These are phyloP conservation scores for Leccinellum luteum DNA, from an alignment of 768 basidiomycete genomes.

Conservation along the genomic window DNA sequence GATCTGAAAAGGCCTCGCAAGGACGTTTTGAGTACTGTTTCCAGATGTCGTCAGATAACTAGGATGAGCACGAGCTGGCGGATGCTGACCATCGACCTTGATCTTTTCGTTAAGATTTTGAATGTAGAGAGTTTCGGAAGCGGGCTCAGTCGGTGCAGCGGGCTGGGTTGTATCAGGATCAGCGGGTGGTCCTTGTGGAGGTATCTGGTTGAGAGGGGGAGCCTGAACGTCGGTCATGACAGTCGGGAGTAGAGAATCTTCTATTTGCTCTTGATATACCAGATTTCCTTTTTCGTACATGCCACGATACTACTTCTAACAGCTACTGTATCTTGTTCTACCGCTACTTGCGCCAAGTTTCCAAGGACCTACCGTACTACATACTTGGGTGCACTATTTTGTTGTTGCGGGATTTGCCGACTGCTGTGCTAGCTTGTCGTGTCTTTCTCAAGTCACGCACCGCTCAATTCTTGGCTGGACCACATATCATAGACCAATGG, in stretches of 20 bases:
- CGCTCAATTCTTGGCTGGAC: conserved; percentile 20
- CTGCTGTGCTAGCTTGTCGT: neutral
- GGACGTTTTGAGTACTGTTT: conserved; percentile 81
- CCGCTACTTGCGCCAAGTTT: neutral
- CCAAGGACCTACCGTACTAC: no score
- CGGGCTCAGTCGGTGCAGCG: conserved; percentile 41
- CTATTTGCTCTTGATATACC: neutral
- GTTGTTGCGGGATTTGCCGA: conserved; percentile 22
- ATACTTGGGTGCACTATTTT: no score
- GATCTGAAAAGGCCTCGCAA: conserved; percentile 87
- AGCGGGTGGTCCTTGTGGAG: conserved; percentile 24
- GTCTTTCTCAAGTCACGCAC: conserved; percentile 5
- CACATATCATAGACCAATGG: conserved; percentile 24
- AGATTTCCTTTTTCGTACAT: conserved; percentile 16
- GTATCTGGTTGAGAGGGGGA: conserved; percentile 27
- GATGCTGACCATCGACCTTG: conserved; percentile 62
- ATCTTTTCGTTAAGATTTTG: conserved; percentile 97
- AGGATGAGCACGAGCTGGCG: conserved; percentile 1
- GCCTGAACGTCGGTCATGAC: conserved; percentile 39
- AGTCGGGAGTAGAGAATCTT: neutral
- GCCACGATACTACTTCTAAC: no score
- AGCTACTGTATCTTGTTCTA: no score
- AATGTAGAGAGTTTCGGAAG: conserved; percentile 89
- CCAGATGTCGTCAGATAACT: conserved; percentile 8
- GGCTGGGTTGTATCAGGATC: conserved; percentile 16